Evolutionary conservation across 192 early-diverging fungal genomes (phyloP).

Genomic region (Spinellus fusiger): DNA sequence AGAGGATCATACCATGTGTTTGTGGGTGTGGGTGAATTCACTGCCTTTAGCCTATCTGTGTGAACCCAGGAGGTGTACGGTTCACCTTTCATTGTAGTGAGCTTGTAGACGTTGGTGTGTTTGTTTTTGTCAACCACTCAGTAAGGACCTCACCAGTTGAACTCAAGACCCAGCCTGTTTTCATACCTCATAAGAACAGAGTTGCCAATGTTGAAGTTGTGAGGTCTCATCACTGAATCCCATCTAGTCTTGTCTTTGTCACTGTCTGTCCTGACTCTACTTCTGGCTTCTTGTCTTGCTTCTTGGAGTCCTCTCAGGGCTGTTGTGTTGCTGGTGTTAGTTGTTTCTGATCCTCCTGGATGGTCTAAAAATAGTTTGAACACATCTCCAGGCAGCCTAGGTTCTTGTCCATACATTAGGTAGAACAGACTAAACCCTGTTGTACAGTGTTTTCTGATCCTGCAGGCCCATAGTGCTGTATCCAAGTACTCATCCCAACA

Average conservation of each 20-base stretch:
- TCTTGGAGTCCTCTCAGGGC: conserved; percentile 9
- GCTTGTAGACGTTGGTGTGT: neutral
- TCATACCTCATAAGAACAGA: neutral
- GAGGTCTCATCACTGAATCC: no score
- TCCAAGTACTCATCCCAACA: conserved; percentile 16
- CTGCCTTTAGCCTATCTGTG: no score
- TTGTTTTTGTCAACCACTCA: neutral
- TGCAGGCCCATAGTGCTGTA: conserved; percentile 1
- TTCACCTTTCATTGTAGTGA: neutral
- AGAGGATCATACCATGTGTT: no score
- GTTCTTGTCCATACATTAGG: neutral
- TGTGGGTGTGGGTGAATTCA: no score
- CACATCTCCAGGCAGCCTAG: neutral
- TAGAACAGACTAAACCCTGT: conserved; percentile 1
- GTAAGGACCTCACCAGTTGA: conserved; percentile 9
- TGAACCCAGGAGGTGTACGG: neutral
- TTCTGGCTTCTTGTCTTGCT: conserved; percentile 12
- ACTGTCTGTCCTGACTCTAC: no score
- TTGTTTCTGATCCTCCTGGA: neutral
- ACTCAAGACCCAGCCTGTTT: neutral
- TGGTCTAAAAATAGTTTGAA: neutral
- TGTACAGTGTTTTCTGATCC: neutral
- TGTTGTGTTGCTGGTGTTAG: neutral
- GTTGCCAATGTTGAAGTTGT: neutral
- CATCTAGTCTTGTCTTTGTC: no score